A percentile compares a stretch with the other conserved stretches of the same genome.
Evolutionary conservation across 2,329 filamentous ascomycete genomes (phyloP).

Genomic region (Phaeosphaeriaceae sp.): DNA sequence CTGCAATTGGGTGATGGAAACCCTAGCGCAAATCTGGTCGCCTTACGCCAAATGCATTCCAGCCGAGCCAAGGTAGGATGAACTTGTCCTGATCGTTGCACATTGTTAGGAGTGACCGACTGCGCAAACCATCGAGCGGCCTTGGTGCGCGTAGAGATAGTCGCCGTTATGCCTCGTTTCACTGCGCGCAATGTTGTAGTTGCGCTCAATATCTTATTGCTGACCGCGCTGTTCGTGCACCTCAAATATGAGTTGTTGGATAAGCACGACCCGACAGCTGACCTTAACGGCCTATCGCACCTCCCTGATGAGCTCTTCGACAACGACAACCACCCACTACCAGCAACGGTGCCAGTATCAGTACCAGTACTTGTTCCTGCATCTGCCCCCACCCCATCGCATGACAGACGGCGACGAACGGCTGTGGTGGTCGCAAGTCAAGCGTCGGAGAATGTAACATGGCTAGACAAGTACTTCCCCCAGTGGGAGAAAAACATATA

Average conservation of each 20-base stretch:
- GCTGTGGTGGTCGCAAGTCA: slow-evolving; percentile 49
- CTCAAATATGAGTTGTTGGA: slow-evolving; percentile 39
- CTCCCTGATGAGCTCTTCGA: slow-evolving; percentile 24
- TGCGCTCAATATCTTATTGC: slow-evolving; percentile 27
- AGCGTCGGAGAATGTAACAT: slow-evolving; percentile 48
- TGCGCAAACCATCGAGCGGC: neutral
- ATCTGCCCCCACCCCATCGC: slow-evolving; percentile 9
- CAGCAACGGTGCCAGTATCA: neutral
- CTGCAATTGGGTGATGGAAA: too few species aligned
- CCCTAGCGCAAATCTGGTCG: too few species aligned
- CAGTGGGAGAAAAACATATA: slow-evolving; percentile 52
- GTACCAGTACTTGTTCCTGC: neutral
- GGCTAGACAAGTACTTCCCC: slow-evolving; percentile 48
- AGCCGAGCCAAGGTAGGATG: too few species aligned
- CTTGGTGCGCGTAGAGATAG: slow-evolving; percentile 4
- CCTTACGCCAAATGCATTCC: too few species aligned
- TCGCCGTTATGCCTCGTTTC: slow-evolving; percentile 43
- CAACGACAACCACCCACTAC: neutral
- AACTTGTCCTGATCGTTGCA: too few species aligned
- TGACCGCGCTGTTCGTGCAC: slow-evolving; percentile 37
- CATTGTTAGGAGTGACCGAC: too few species aligned
- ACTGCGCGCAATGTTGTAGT: slow-evolving; percentile 36
- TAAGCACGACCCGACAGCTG: slow-evolving; percentile 12
- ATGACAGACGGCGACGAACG: slow-evolving; percentile 23
- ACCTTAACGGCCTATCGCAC: slow-evolving; percentile 12